Evolutionary conservation across 2,329 filamentous ascomycete genomes (phyloP).

Genomic region (Colletotrichum sublineola): DNA sequence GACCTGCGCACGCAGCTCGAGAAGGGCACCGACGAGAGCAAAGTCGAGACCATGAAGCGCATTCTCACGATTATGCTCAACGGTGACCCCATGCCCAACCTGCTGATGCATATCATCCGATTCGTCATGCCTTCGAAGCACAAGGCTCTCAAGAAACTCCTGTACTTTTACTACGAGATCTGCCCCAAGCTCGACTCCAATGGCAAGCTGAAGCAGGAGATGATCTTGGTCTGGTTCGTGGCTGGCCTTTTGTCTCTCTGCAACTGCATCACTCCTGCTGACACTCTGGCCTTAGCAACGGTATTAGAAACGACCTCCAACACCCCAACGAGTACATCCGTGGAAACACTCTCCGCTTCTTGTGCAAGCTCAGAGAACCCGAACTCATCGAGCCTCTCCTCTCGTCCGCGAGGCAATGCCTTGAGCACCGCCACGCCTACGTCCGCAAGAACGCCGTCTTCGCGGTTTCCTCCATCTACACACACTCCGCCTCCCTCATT

Average conservation of each 20-base stretch:
- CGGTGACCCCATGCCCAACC: slow-evolving; percentile 92
- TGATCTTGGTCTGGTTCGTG: slow-evolving; percentile 95
- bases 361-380: slow-evolving; percentile 94
- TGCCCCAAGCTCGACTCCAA: slow-evolving; percentile 93
- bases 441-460: slow-evolving; percentile 99
- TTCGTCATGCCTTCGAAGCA: slow-evolving; percentile 99
- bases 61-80: slow-evolving; percentile 98
- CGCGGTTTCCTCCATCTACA: slow-evolving; percentile 91
- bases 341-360: slow-evolving; percentile 97
- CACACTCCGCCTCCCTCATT: slow-evolving; percentile 91
- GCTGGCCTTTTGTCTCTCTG: slow-evolving; percentile 20
- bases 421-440: slow-evolving; percentile 97
- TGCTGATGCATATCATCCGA: slow-evolving; percentile 99
- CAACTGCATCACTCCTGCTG: slow-evolving; percentile 22
- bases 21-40: slow-evolving; percentile 92
- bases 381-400: slow-evolving; percentile 97
- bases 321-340: slow-evolving; percentile 98
- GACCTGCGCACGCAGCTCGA: slow-evolving; percentile 94
- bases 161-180: slow-evolving; percentile 99
- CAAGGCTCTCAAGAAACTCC: slow-evolving; percentile 95
- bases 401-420: slow-evolving; percentile 89
- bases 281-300: slow-evolving; percentile 75
- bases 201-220: slow-evolving; percentile 98
- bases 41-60: slow-evolving; percentile 96
- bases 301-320: slow-evolving; percentile 96